Evolutionary conservation across 169 alveolate genomes (phyloP), one percentile per base, ranked within the genome.

Genomic region (Plasmodium ovale): DNA sequence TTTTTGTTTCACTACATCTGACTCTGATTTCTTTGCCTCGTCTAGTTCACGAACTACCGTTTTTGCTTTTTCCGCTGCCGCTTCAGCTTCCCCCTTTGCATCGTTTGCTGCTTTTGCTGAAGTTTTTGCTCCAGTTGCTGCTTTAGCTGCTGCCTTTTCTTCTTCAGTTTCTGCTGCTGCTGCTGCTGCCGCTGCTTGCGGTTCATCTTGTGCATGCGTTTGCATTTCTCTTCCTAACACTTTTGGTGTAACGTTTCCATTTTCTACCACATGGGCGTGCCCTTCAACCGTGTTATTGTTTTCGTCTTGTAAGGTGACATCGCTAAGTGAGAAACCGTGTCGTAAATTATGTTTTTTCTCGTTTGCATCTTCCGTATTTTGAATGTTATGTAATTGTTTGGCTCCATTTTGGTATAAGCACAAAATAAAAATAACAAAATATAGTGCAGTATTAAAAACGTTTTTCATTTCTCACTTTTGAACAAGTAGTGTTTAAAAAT

Each of bases 281-380:
- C n/a, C n/a, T n/a, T n/a, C n/a, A n/a, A n/a, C 51, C 9, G 51
- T 9, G 9, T 39, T 39, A 27, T 60, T 4, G 7, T 60, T 25
- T 60, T 60, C 71, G 29, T 60, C 35, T 60, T 29, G 37, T 60
- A 35, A 29, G 16, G 71, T 27, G 9, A 60, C 6, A 35, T 60
- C 29, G 21, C 29, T 23, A 21, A 19, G 7, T 60, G 71, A 60
- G 10, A 21, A 60, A 27, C 71, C 71, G 19, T 60, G 21, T 60
- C 71, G 27, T 35, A 60, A 60, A 35, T 60, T 60, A 14, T 31
- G 16, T 6, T 60, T 60, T 29, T 25, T 27, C 14, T 25, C 49
- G 4, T 25, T 27, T 60, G 35, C 44, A 14, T 25, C 29, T 60
- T 60, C 71, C n/a, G 4, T 47, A 21, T 37, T 29, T 6, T 39